phyloP scores from a whole-genome alignment of 768 basidiomycete species.

The Naganishia onofrii region DNA sequence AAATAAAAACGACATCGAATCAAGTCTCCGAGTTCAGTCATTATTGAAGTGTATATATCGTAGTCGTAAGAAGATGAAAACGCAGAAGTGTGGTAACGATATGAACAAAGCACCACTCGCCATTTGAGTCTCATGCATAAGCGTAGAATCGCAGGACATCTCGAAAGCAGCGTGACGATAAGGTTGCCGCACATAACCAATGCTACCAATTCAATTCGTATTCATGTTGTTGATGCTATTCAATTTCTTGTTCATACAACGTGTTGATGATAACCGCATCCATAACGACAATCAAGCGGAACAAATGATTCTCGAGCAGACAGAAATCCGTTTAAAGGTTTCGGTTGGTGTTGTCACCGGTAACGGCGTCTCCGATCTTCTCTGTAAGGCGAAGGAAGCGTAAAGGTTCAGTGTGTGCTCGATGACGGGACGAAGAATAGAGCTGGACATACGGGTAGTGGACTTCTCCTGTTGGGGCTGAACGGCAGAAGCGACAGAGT shows the following conservation, averaged over 20 bases:
- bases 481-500: conserved; percentile 34
- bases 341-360: conserved; percentile 32
- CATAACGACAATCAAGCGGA: not conserved
- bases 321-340: conserved; percentile 20
- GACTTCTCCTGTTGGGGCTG: conserved; percentile 31
- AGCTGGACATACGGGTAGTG: conserved; percentile 2
- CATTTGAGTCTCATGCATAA: too few relatives aligned
- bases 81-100: too few relatives aligned
- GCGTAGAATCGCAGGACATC: too few relatives aligned
- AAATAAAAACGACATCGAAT: too few relatives aligned
- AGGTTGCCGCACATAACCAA: too few relatives aligned
- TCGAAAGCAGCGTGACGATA: too few relatives aligned
- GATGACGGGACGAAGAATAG: too few relatives aligned
- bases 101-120: too few relatives aligned
- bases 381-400: not conserved
- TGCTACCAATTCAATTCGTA: not conserved
- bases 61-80: too few relatives aligned
- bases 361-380: conserved; percentile 25
- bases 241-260: conserved; percentile 18
- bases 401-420: not conserved
- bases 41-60: too few relatives aligned
- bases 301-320: too few relatives aligned
- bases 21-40: too few relatives aligned
- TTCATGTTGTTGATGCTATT: conserved; percentile 22
- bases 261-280: not conserved